phyloP scores from a whole-genome alignment of 371 early-diverging fungal species.

The Mucor plumbeus region DNA sequence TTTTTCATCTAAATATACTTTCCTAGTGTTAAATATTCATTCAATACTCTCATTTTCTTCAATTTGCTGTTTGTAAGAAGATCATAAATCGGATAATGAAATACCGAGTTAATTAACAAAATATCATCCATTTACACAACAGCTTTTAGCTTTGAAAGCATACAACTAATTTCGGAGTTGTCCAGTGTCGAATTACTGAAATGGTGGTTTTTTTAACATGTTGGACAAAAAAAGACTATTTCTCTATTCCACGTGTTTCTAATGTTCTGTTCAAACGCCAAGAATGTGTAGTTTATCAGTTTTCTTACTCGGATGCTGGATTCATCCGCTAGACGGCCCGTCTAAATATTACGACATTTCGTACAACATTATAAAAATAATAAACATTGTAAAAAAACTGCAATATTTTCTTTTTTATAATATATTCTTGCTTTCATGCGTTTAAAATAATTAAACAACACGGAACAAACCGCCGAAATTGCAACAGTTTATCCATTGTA shows the following conservation, averaged over 20 bases:
- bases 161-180: not conserved
- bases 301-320: not conserved
- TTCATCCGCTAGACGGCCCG: constrained; percentile 1
- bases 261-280: not conserved
- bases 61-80: too few species aligned
- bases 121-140: not conserved
- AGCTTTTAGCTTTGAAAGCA: not conserved
- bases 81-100: not conserved
- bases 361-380: not conserved
- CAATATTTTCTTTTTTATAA: not conserved
- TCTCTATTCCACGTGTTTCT: constrained; percentile 5
- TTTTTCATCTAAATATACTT: too few species aligned
- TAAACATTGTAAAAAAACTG: not conserved
- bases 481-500: too few species aligned
- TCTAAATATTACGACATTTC: not conserved
- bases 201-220: not conserved
- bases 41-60: too few species aligned
- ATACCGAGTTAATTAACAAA: not conserved
- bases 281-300: not conserved
- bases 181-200: not conserved
- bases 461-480: not conserved
- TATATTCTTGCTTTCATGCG: not conserved
- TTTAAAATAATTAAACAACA: not conserved
- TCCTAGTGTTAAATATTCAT: not conserved
- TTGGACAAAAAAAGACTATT: constrained; percentile 4